A percentile compares a stretch with the other conserved stretches of the same genome.
phyloP scores from a whole-genome alignment of 495 filamentous ascomycete species.

The Xylaria grammica region DNA sequence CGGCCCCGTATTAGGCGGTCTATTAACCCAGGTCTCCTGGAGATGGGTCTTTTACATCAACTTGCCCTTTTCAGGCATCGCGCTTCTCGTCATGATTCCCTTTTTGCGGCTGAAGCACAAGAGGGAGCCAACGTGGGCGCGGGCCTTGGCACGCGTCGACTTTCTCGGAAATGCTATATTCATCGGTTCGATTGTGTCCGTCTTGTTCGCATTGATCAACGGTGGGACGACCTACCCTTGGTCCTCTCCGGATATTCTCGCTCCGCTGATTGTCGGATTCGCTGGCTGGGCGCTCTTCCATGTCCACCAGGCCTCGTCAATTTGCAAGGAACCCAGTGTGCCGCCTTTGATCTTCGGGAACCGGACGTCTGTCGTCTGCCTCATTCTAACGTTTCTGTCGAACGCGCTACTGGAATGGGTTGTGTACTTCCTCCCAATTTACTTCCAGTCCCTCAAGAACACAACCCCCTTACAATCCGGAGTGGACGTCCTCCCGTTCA shows the following conservation, averaged over 20 bases:
- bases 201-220: conserved; percentile 8
- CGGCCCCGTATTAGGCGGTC: conserved; percentile 18
- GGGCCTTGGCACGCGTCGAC: conserved; percentile 10
- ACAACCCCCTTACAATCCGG: conserved; percentile 50
- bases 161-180: conserved; percentile 14
- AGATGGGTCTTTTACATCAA: conserved; percentile 16
- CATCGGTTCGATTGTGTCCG: conserved; percentile 9
- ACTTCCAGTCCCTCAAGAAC: conserved; percentile 65
- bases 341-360: conserved; percentile 30
- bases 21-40: conserved; percentile 7
- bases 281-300: conserved; percentile 10
- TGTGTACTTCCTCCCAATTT: conserved; percentile 59
- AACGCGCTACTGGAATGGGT: conserved; percentile 14
- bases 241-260: conserved; percentile 12
- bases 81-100: neutral
- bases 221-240: conserved; percentile 8
- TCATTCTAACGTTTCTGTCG: conserved; percentile 27
- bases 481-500: conserved; percentile 49
- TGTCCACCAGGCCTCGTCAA: conserved; percentile 8
- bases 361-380: conserved; percentile 28
- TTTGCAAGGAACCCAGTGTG: conserved; percentile 27
- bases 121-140: conserved; percentile 9
- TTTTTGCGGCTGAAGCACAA: conserved; percentile 1
- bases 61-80: neutral
- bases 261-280: conserved; percentile 17